Evolutionary conservation across 139 green algal species (phyloP), one percentile per base, ranked within the genome.

Genomic region (Cymbomonas tetramitiformis): DNA sequence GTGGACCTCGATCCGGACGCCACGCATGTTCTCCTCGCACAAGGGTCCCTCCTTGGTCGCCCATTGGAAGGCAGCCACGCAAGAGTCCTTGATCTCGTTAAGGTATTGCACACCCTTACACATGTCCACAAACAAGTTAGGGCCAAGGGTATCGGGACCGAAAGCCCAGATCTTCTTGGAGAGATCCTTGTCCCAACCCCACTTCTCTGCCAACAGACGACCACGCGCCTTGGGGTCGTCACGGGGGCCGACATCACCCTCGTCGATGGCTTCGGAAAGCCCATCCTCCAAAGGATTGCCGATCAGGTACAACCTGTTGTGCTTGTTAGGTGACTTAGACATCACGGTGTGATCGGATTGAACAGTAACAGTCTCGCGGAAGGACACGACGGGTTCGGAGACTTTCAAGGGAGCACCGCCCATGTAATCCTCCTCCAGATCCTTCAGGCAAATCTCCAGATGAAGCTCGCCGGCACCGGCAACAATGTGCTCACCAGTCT

Each of bases 121-220:
- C 38, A 91, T 77, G 69, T 98, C 91, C 0, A 93, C 69, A 44
- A 98, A 59, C 65, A 98, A 64, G 84, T 98, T 98, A 69, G 91
- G 87, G 62, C 91, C 91, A 7, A 71, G 89, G 51, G 91, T 99
- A 78, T 99, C 91, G 49, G 91, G 91, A 58, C 91, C 91, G 61
- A 99, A 99, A 77, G 79, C 90, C 91, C 91, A 99, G 76, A 99
- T 99, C 89, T 99, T 99, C 83, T 93, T 95, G 68, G 88, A 79
- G 43, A 94, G 53, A 30, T 99, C 91, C 83, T 98, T 99, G 82
- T 99, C 91, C 91, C 91, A 99, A 70, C 83, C 86, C 59, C 87
- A 99, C 51, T 95, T 84, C 61, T 95, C 86, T 1, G 70, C 75
- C 51, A 99, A 79, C 61, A 84, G 79, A 72, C 92, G 90, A 60